These are phyloP conservation scores for Nannizziopsis arthrosporioides DNA, from an alignment of 2,329 filamentous ascomycete species.

Conservation along the genomic window DNA sequence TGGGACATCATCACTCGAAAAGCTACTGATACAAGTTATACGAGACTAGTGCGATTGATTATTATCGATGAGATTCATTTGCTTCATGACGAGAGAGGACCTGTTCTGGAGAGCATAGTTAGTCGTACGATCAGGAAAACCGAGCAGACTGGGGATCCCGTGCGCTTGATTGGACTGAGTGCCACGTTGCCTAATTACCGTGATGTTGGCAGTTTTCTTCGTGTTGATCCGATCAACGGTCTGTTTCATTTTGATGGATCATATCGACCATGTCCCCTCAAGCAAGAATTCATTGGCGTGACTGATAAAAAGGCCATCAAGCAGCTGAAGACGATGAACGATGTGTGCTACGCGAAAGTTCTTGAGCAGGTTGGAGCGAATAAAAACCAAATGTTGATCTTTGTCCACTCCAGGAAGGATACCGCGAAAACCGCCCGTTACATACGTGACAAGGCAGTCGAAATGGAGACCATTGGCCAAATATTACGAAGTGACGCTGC, in stretches of 20 bases:
- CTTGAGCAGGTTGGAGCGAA: slow-evolving; percentile 89
- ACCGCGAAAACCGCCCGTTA: slow-evolving; percentile 96
- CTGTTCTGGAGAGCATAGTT: slow-evolving; percentile 93
- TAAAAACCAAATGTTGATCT: slow-evolving; percentile 96
- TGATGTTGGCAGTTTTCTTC: slow-evolving; percentile 89
- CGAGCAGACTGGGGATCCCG: slow-evolving; percentile 87
- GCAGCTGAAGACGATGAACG: slow-evolving; percentile 98
- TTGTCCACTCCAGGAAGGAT: slow-evolving; percentile 96
- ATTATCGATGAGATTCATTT: slow-evolving; percentile 98
- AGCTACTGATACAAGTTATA: slow-evolving; percentile 92
- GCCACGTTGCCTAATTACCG: slow-evolving; percentile 93
- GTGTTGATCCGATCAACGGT: slow-evolving; percentile 72
- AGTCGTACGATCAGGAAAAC: slow-evolving; percentile 84
- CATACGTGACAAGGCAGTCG: slow-evolving; percentile 91
- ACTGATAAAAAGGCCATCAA: slow-evolving; percentile 98
- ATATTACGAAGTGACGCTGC: slow-evolving; percentile 88
- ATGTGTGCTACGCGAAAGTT: slow-evolving; percentile 95
- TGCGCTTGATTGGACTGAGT: slow-evolving; percentile 82
- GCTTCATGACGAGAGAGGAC: slow-evolving; percentile 91
- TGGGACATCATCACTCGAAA: slow-evolving; percentile 99
- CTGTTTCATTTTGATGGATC: slow-evolving; percentile 95
- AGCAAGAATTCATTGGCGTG: slow-evolving; percentile 93
- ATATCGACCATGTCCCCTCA: slow-evolving; percentile 83
- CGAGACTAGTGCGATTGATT: slow-evolving; percentile 86
- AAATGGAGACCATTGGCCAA: slow-evolving; percentile 91